phyloP scores from a whole-genome alignment of 768 basidiomycete genomes.

The Trametes coccinea region DNA sequence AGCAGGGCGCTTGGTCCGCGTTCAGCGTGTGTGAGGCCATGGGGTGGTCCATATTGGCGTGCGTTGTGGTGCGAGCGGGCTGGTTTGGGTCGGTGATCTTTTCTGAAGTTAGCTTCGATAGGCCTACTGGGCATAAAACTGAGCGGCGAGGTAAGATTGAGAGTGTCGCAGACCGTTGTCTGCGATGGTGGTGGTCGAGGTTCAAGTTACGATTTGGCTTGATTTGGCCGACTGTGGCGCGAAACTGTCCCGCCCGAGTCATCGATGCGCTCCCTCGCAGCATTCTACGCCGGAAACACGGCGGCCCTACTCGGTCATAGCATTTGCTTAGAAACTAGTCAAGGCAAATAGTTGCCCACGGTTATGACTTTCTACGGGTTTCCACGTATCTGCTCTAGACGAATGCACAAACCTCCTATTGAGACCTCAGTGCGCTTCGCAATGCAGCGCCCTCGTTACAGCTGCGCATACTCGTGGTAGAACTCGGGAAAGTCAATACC shows the following conservation, averaged over 20 bases:
- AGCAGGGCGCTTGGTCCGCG: conserved; percentile 36
- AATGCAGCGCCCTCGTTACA: too few species aligned
- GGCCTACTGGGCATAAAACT: conserved; percentile 72
- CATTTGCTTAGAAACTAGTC: too few species aligned
- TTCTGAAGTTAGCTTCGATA: conserved; percentile 42
- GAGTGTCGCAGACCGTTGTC: conserved; percentile 33
- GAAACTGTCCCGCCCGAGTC: conserved; percentile 3
- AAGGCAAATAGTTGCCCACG: too few species aligned
- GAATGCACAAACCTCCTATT: too few species aligned
- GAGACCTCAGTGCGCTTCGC: too few species aligned
- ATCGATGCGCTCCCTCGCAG: conserved; percentile 9
- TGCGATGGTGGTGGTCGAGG: conserved; percentile 33
- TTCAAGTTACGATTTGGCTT: conserved; percentile 20
- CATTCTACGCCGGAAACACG: too few species aligned
- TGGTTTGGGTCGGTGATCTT: conserved; percentile 35
- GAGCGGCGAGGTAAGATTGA: conserved; percentile 12
- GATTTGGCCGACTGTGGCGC: conserved; percentile 18
- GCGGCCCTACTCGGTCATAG: too few species aligned
- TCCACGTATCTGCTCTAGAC: too few species aligned
- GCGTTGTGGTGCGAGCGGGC: conserved; percentile 30
- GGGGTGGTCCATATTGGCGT: conserved; percentile 52
- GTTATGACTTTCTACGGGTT: too few species aligned
- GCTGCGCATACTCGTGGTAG: too few species aligned
- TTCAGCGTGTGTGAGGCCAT: conserved; percentile 26
- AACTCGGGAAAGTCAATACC: too few species aligned